These are phyloP conservation scores for Daldinia grandis DNA, from an alignment of 495 filamentous ascomycete species.

Conservation along the genomic window DNA sequence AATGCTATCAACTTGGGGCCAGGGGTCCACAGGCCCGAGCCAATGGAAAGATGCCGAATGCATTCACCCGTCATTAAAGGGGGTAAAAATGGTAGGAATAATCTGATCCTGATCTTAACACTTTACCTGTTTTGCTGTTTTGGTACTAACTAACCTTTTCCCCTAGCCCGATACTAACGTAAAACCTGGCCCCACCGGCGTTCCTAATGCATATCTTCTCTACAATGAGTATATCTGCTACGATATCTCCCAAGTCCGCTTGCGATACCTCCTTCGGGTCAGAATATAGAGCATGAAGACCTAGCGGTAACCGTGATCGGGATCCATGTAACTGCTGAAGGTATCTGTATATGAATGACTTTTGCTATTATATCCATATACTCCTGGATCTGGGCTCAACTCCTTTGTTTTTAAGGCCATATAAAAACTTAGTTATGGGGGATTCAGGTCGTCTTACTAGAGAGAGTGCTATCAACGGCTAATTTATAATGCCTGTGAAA, in stretches of 20 bases:
- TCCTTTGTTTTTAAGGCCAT: not conserved
- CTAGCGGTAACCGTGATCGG: not conserved
- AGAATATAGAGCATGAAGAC: constrained; percentile 51
- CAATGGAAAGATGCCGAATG: constrained; percentile 79
- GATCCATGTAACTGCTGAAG: not conserved
- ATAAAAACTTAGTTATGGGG: not conserved
- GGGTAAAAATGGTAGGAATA: constrained; percentile 66
- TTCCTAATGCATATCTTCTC: constrained; percentile 48
- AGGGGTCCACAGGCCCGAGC: constrained; percentile 66
- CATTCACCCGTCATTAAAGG: constrained; percentile 67
- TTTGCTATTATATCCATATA: not conserved
- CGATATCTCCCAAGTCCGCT: constrained; percentile 76
- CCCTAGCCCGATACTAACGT: constrained; percentile 57
- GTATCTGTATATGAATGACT: not conserved
- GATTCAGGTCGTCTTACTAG: not conserved
- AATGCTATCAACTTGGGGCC: constrained; percentile 71
- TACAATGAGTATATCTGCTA: constrained; percentile 85
- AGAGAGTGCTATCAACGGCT: not conserved
- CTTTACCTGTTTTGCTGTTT: not conserved
- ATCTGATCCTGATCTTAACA: not conserved
- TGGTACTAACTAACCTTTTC: constrained; percentile 24
- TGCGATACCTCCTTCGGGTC: constrained; percentile 79
- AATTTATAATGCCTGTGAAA: not conserved
- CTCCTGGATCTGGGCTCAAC: not conserved
- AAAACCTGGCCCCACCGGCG: constrained; percentile 49